Evolutionary conservation across 768 basidiomycete species (phyloP).

Genomic region (Lactarius psammicola): DNA sequence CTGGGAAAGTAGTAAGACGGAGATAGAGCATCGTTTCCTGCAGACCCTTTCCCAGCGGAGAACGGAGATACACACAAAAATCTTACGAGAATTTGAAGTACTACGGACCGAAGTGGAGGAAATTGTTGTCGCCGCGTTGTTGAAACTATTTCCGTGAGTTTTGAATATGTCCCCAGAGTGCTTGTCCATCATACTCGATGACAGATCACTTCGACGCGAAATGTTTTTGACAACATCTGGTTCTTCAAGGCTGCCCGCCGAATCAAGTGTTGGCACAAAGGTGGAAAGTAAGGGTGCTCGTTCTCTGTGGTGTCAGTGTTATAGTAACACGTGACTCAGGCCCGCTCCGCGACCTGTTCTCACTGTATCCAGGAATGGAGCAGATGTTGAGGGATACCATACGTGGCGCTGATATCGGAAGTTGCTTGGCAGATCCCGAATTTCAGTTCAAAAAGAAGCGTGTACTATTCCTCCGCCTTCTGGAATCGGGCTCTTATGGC

Average conservation of each 20-base stretch:
- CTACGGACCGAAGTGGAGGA: background rate
- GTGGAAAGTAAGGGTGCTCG: background rate
- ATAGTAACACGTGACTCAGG: no score
- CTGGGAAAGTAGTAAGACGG: background rate
- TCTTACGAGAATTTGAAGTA: background rate
- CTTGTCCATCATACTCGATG: background rate
- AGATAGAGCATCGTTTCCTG: background rate
- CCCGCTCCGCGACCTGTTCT: constrained; percentile 1
- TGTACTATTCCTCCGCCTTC: background rate
- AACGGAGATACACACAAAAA: background rate
- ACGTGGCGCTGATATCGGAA: background rate
- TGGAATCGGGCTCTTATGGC: background rate
- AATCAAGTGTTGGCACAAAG: background rate
- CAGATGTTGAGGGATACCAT: background rate
- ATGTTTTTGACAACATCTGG: background rate
- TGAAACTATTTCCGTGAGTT: background rate
- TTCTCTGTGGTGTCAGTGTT: no score
- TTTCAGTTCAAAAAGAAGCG: constrained; percentile 14
- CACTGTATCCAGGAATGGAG: background rate
- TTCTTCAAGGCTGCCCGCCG: no score
- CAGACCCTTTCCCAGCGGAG: background rate
- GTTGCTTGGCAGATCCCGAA: background rate
- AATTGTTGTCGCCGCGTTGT: background rate
- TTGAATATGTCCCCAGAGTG: no score
- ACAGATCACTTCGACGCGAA: background rate